Evolutionary conservation across 202 grass and related monocot species (phyloP).

Genomic region (Carex arenaria): DNA sequence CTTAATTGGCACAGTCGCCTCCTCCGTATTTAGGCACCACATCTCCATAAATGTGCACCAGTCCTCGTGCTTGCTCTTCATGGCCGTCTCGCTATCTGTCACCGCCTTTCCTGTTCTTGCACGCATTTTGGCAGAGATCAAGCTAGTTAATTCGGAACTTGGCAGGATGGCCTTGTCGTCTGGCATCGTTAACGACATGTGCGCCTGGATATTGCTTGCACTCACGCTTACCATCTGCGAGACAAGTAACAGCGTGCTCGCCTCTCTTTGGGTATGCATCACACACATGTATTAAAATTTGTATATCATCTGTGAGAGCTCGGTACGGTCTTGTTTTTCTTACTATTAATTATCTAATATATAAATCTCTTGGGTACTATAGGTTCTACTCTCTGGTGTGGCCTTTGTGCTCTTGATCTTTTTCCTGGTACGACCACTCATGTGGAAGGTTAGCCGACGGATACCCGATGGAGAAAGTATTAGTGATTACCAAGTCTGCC

Average conservation of each 20-base stretch:
- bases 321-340: background rate
- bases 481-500: constrained; percentile 34
- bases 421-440: constrained; percentile 42
- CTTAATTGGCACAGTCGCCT: constrained; percentile 56
- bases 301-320: background rate
- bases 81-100: constrained; percentile 54
- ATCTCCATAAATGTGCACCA: constrained; percentile 53
- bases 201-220: constrained; percentile 60
- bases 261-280: constrained; percentile 34
- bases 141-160: constrained; percentile 61
- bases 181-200: constrained; percentile 59
- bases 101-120: constrained; percentile 74
- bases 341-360: background rate
- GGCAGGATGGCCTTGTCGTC: constrained; percentile 63
- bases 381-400: constrained; percentile 37
- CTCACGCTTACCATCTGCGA: constrained; percentile 49
- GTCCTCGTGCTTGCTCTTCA: constrained; percentile 60
- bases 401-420: constrained; percentile 48
- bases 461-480: constrained; percentile 46
- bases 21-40: constrained; percentile 48
- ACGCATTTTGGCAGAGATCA: constrained; percentile 73
- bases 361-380: background rate
- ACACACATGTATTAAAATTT: background rate
- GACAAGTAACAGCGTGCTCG: constrained; percentile 25
- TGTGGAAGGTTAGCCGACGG: constrained; percentile 35